Base-by-base conservation (phyloP, 73 alveolate species). In the Strombidium stylifer region DNA sequence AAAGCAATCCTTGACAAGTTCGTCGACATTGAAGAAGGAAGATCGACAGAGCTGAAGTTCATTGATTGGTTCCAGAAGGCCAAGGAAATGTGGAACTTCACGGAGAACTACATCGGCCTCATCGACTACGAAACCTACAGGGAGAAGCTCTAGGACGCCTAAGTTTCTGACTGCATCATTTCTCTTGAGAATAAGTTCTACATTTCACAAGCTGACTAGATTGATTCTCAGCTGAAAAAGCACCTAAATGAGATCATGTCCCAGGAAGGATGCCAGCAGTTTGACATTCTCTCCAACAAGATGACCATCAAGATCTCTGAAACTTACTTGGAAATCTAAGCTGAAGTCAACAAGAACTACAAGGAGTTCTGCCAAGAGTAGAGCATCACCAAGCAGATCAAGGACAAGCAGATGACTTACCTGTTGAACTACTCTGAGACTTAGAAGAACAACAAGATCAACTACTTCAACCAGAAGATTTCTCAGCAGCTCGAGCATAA, bases 1-100 rank as follows among this genome's bases (percentile, higher is more conserved):
- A n/a, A 19, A 27, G 42, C 16, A 19, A 60, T 60, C 39, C 25
- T 40, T 2, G n/a, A n/a, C n/a, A 20, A 11, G 10, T 37, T n/a
- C 14, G 23, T 40, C 11, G 42, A 20, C 23, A 16, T 19, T 8
- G 56, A 60, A 4, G 4, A 14, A 32, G 25, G 3, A 39, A 25
- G 19, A 60, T 19, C 34, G 16, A 60, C 14, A 21, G 6, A 8
- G 45, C 42, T 4, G 6, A 60, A 42, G 16, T 24, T 60, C 23
- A 18, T 21, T 8, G 46, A 60, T 2, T 60, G 75, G 75, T 37
- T 60, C 18, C 16, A 41, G 14, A 42, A 42, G 21, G 42, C 75
- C 4, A 1, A 14, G 2, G 48, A 41, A 10, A 27, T 32, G 18
- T 60, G 75, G 75, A 15, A 21, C 44, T 34, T 36, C 61, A 34